Base-by-base conservation (phyloP, 2,329 filamentous ascomycete species). In the Alternaria alternata region DNA sequence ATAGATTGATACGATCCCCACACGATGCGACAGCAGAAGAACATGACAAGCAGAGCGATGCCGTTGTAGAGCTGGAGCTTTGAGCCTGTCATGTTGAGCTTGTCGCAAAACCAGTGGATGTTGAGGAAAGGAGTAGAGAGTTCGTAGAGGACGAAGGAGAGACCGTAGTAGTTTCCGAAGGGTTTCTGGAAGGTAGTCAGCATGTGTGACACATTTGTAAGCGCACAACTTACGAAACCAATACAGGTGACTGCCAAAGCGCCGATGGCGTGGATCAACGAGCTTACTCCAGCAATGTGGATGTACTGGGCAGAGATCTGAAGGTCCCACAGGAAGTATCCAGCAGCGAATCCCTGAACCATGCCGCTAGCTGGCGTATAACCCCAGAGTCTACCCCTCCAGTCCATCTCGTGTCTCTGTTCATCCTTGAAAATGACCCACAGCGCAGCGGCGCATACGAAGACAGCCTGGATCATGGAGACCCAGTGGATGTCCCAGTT, bases 401-500 rank as follows among this genome's bases (percentile, higher is more conserved):
- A 88, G 70, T 87, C 82, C 87, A 92, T 91, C 54, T 81, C 80
- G 68, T 81, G 83, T 61, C 91, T 85, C 76, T 95, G 90, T 46
- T 75, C 79, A 75, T 95, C 91, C 46, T 75, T 80, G 53, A 72
- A 72, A 78, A 93, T 91, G 52, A 91, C 86, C 84, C 88, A 93
- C 12, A 94, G 79, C 14, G 91, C 90, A 16, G 93, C 81, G 55
- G 69, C 76, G 75, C 90, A 92, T 80, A 95, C 92, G 63, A 92
- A 81, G 30, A 85, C 80, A 69, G 88, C 89, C 82, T 95, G 92
- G 51, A 92, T 82, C 72, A 95, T 85, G 41, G 91, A 93, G 22
- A 94, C 91, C 63, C 94, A 90, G 77, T 94, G 92, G n/a, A 93
- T 89, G 75, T 95, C 87, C 92, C 92, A 94, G 82, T 91, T 95